Conservation (phyloP, 1,284 basidiomycete species). For the Crocinoboletus sp. region DNA sequence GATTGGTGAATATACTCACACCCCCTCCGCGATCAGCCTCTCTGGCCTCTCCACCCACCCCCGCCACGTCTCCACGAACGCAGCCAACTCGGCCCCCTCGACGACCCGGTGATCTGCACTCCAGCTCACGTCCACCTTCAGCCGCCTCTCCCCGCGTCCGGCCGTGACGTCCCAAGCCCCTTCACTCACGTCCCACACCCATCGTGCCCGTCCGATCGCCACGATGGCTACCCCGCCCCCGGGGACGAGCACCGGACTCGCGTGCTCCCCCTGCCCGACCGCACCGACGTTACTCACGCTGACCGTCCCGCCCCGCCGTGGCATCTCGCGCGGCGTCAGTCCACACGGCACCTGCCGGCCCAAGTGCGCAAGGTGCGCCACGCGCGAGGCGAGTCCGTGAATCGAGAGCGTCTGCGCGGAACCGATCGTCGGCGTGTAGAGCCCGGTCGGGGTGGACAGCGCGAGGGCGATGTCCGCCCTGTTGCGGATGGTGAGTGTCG, state of each 20-base stretch:
- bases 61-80: slow-evolving; percentile 90
- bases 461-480: slow-evolving; percentile 72
- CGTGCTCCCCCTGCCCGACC: slow-evolving; percentile 68
- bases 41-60: slow-evolving; percentile 78
- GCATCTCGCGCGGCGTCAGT: slow-evolving; percentile 62
- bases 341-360: slow-evolving; percentile 63
- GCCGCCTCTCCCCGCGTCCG: slow-evolving; percentile 48
- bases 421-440: slow-evolving; percentile 85
- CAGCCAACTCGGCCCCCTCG: slow-evolving; percentile 90
- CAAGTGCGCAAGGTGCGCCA: slow-evolving; percentile 59
- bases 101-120: slow-evolving; percentile 90
- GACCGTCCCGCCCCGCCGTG: slow-evolving; percentile 67
- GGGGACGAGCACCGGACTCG: slow-evolving; percentile 78
- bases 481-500: slow-evolving; percentile 64
- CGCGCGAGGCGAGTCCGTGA: slow-evolving; percentile 60
- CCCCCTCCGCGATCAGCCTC: slow-evolving; percentile 61
- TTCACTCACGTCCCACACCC: slow-evolving; percentile 67
- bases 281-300: slow-evolving; percentile 88
- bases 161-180: slow-evolving; percentile 22
- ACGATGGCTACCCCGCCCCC: slow-evolving; percentile 91
- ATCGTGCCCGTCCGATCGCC: slow-evolving; percentile 80
- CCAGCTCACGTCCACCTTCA: slow-evolving; percentile 80
- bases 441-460: slow-evolving; percentile 76
- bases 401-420: slow-evolving; percentile 55
- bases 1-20: slow-evolving; percentile 35